phyloP scores from a whole-genome alignment of 177 flowering plant species.

The Vitis hybrid region DNA sequence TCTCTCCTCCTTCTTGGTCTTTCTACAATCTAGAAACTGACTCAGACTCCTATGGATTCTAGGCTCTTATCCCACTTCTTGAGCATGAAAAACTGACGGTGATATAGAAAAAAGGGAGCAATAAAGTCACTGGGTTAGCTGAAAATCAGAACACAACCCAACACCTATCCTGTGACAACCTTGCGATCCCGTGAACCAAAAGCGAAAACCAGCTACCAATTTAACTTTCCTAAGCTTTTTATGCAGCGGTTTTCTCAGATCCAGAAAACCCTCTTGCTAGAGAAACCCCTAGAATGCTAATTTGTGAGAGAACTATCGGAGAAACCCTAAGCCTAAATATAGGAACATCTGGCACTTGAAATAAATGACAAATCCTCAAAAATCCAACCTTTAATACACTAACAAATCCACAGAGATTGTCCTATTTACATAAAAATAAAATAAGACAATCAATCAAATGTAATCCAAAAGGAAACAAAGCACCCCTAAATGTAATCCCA shows the following conservation, averaged over 20 bases:
- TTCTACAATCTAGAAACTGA: neutral
- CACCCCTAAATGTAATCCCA: neutral
- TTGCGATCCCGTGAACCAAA: constrained; percentile 23
- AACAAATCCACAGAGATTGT: constrained; percentile 4
- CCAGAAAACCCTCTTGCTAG: constrained; percentile 3
- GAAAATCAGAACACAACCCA: constrained; percentile 15
- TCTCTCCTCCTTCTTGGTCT: neutral
- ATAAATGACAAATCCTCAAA: neutral
- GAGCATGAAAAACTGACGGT: constrained; percentile 1
- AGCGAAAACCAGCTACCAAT: constrained; percentile 26
- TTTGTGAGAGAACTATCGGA: too few species aligned
- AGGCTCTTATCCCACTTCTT: constrained; percentile 1
- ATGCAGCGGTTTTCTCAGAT: constrained; percentile 14
- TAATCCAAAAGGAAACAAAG: neutral
- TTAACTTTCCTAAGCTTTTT: constrained; percentile 1
- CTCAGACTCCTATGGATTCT: neutral
- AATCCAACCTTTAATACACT: constrained; percentile 3
- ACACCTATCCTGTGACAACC: constrained; percentile 30
- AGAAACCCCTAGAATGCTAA: neutral
- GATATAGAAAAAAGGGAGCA: neutral
- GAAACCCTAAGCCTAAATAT: neutral
- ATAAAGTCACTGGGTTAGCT: constrained; percentile 5
- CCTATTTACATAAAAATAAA: constrained; percentile 13
- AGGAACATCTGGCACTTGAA: constrained; percentile 20
- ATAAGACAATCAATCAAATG: neutral